A percentile compares a stretch with the other conserved stretches of the same genome.
These are phyloP conservation scores for Trichocladium uniseriatum DNA, from an alignment of 495 filamentous ascomycete species.

Conservation along the genomic window DNA sequence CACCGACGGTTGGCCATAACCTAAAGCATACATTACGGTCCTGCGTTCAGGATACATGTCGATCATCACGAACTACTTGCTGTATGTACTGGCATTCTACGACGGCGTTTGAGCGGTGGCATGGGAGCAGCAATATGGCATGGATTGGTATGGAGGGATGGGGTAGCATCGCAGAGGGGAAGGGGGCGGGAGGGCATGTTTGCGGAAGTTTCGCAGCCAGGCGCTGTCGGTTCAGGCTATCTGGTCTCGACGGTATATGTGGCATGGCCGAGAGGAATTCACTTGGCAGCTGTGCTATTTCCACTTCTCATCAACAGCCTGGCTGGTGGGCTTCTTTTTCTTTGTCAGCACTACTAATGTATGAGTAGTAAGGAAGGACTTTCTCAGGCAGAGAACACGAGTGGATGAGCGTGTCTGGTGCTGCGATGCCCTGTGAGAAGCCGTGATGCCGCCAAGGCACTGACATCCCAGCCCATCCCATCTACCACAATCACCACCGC, in stretches of 20 bases:
- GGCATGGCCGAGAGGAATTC: not conserved
- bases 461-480: no score
- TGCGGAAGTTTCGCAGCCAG: not conserved
- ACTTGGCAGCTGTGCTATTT: no score
- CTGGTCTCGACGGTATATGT: not conserved
- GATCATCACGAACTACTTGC: slow-evolving; percentile 8
- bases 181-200: not conserved
- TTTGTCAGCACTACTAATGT: slow-evolving; percentile 11
- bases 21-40: slow-evolving; percentile 15
- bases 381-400: not conserved
- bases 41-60: slow-evolving; percentile 23
- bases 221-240: no score
- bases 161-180: slow-evolving; percentile 1
- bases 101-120: slow-evolving; percentile 3
- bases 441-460: no score
- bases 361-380: slow-evolving; percentile 5
- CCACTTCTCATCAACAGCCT: not conserved
- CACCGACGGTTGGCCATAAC: not conserved
- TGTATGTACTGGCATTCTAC: slow-evolving; percentile 8
- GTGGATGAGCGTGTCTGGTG: not conserved
- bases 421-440: no score
- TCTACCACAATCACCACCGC: no score
- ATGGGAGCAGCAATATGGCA: not conserved
- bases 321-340: not conserved
- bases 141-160: not conserved